Evolutionary conservation across 768 basidiomycete species (phyloP).

Genomic region (Gloeophyllum trabeum): DNA sequence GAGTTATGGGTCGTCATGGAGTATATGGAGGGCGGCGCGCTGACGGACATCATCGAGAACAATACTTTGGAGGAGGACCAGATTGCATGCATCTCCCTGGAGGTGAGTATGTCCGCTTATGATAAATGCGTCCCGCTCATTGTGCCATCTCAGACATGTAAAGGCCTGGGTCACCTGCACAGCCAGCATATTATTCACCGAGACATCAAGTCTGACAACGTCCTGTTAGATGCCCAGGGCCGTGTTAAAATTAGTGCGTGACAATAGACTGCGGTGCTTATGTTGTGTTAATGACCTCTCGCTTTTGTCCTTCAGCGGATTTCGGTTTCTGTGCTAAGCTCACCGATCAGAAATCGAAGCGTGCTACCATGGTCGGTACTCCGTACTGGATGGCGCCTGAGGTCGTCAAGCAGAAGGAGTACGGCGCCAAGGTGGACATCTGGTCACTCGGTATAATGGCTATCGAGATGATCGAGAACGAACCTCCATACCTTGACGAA

Average conservation of each 20-base stretch:
- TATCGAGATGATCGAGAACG: constrained; percentile 98
- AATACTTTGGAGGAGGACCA: constrained; percentile 93
- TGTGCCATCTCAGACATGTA: constrained; percentile 62
- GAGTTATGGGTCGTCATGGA: constrained; percentile 99
- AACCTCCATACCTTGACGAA: constrained; percentile 92
- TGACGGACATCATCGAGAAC: constrained; percentile 97
- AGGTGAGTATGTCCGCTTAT: constrained; percentile 41
- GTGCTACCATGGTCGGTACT: constrained; percentile 97
- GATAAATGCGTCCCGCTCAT: constrained; percentile 3
- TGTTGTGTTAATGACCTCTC: neutral
- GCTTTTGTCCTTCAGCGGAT: constrained; percentile 46
- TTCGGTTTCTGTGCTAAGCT: constrained; percentile 96
- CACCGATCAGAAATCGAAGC: constrained; percentile 93
- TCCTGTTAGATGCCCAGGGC: constrained; percentile 84
- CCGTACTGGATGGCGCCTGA: constrained; percentile 99
- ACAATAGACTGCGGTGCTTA: constrained; percentile 1
- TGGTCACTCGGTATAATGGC: constrained; percentile 98
- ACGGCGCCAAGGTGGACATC: constrained; percentile 93
- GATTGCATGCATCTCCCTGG: constrained; percentile 82
- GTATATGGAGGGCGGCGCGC: constrained; percentile 96
- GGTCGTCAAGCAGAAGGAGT: constrained; percentile 94
- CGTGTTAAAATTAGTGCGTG: constrained; percentile 94
- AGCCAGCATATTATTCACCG: constrained; percentile 93
- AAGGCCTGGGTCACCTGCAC: constrained; percentile 87
- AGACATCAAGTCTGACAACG: constrained; percentile 96